Conservation (phyloP, 768 basidiomycete genomes). For the Boletellus ananiceps region DNA sequence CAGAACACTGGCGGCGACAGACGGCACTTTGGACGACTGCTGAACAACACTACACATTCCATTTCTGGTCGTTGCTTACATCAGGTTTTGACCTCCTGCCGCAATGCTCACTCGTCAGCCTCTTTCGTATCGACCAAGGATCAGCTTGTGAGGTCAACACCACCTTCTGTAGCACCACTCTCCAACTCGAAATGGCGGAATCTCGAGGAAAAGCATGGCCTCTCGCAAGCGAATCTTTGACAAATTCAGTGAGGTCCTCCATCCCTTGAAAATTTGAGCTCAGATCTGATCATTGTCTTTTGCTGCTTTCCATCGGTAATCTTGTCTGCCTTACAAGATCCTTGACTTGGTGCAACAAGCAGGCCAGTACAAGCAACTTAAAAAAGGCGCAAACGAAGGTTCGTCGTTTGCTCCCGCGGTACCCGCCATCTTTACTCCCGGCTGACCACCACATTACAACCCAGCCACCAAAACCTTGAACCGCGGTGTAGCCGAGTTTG, state of each 20-base stretch:
- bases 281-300: not conserved
- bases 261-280: not conserved
- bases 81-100: conserved; percentile 7
- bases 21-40: no score
- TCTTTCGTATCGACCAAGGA: conserved; percentile 65
- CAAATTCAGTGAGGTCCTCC: conserved; percentile 68
- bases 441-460: conserved; percentile 7
- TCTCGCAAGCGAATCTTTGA: conserved; percentile 77
- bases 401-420: conserved; percentile 14
- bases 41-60: conserved; percentile 3
- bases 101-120: not conserved
- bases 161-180: conserved; percentile 2
- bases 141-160: conserved; percentile 77
- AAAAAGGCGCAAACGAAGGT: conserved; percentile 99
- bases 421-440: not conserved
- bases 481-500: conserved; percentile 96
- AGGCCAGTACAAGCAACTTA: conserved; percentile 94
- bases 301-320: not conserved
- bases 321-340: conserved; percentile 49
- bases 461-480: conserved; percentile 96
- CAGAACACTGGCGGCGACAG: not conserved
- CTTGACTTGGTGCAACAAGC: conserved; percentile 95
- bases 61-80: conserved; percentile 9
- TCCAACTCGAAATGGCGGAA: conserved; percentile 52
- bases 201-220: conserved; percentile 83